A percentile compares a stretch with the other conserved stretches of the same genome.
These are phyloP conservation scores for Fraxinus paxiana DNA, from an alignment of 305 asterid genomes.

Conservation along the genomic window DNA sequence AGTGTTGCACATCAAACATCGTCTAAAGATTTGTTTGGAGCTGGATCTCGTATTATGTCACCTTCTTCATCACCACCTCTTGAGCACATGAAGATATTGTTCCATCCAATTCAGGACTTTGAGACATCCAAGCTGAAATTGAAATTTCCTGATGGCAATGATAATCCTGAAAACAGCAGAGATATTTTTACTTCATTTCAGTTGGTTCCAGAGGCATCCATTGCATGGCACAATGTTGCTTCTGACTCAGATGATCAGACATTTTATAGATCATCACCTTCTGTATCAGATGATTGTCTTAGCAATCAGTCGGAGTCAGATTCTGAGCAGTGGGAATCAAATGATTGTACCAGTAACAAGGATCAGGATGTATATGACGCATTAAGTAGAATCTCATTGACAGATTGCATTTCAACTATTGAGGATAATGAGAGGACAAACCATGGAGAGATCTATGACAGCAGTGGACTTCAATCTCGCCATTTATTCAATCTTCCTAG, in stretches of 20 bases:
- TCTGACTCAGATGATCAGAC: constrained; percentile 85
- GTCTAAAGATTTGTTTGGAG: constrained; percentile 41
- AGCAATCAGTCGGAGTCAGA: constrained; percentile 65
- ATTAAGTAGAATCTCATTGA: constrained; percentile 55
- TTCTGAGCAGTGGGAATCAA: constrained; percentile 84
- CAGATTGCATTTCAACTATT: constrained; percentile 51
- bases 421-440: constrained; percentile 31
- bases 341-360: constrained; percentile 59
- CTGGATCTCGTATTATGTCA: constrained; percentile 48
- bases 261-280: constrained; percentile 77
- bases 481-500: constrained; percentile 56
- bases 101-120: constrained; percentile 65
- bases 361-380: constrained; percentile 68
- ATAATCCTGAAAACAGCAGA: constrained; percentile 37
- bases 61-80: constrained; percentile 91
- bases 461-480: constrained; percentile 34
- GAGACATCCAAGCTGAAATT: constrained; percentile 68
- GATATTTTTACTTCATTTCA: constrained; percentile 83
- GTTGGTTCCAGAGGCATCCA: constrained; percentile 71
- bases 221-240: constrained; percentile 43
- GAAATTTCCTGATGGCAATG: constrained; percentile 62
- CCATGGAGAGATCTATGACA: constrained; percentile 36
- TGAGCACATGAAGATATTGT: constrained; percentile 83
- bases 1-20: constrained; percentile 29
- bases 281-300: constrained; percentile 60